These are phyloP conservation scores for Antarctomyces pellizariae DNA, from an alignment of 495 filamentous ascomycete species.

Conservation along the genomic window DNA sequence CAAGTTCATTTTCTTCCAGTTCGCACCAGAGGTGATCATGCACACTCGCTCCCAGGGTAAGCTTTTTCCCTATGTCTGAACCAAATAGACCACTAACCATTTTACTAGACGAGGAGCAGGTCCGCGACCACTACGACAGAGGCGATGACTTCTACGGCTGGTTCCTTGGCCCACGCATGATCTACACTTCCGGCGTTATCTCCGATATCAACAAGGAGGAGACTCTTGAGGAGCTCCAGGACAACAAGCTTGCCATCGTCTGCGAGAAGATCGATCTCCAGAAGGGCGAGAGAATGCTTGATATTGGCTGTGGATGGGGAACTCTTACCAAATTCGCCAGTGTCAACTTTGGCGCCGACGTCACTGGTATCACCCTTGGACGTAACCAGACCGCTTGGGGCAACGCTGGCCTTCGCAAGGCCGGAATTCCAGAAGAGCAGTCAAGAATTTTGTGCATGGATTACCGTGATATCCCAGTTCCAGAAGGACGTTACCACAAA, in stretches of 20 bases:
- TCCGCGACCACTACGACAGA: constrained; percentile 69
- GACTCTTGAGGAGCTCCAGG: constrained; percentile 62
- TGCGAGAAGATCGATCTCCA: constrained; percentile 67
- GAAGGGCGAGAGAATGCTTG: constrained; percentile 46
- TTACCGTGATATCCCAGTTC: constrained; percentile 60
- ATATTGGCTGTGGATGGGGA: constrained; percentile 78
- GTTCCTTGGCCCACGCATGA: constrained; percentile 80
- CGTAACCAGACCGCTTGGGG: constrained; percentile 73
- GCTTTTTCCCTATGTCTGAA: constrained; percentile 3
- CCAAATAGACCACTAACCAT: background rate
- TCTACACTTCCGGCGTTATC: constrained; percentile 71
- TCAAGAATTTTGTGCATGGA: constrained; percentile 61
- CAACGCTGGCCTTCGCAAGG: constrained; percentile 46
- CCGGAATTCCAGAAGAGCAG: constrained; percentile 43
- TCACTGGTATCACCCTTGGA: constrained; percentile 59
- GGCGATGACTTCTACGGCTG: constrained; percentile 78
- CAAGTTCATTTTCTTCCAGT: constrained; percentile 44
- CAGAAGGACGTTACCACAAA: constrained; percentile 49
- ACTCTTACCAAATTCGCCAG: constrained; percentile 62
- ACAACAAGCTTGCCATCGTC: constrained; percentile 70
- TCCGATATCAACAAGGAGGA: constrained; percentile 53
- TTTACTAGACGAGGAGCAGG: constrained; percentile 56
- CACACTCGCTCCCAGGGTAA: constrained; percentile 54
- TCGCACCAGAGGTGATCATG: constrained; percentile 55
- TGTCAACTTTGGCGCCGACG: constrained; percentile 53